Evolutionary conservation across 1,139 yeast species (phyloP).

Genomic region (Suhomyces coccinellae): DNA sequence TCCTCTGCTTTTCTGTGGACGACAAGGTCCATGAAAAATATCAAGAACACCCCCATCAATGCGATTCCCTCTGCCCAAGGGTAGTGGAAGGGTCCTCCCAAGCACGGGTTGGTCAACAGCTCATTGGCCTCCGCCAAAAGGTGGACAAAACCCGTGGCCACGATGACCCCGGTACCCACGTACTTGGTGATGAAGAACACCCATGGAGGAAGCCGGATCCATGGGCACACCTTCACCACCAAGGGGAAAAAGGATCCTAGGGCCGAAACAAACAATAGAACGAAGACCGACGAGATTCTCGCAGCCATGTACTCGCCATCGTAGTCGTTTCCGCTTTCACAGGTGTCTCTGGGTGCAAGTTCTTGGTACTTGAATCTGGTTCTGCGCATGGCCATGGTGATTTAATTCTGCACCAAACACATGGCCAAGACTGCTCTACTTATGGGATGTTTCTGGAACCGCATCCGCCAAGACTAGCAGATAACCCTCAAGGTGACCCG

Average conservation of each 20-base stretch:
- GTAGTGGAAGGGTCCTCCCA: constrained; percentile 36
- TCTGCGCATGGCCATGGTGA: no score
- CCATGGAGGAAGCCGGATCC: constrained; percentile 27
- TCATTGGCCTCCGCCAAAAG: constrained; percentile 31
- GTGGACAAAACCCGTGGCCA: constrained; percentile 39
- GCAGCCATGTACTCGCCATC: constrained; percentile 27
- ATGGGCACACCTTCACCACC: constrained; percentile 22
- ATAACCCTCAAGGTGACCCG: neutral
- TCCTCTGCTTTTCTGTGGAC: constrained; percentile 26
- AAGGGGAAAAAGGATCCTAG: constrained; percentile 36
- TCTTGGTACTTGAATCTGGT: neutral
- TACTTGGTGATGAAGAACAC: constrained; percentile 29
- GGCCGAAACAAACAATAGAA: constrained; percentile 31
- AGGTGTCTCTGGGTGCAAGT: neutral
- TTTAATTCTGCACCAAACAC: neutral
- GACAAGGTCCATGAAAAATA: constrained; percentile 32
- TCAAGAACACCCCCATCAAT: constrained; percentile 37
- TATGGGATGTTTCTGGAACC: neutral
- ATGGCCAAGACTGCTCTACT: neutral
- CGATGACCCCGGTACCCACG: constrained; percentile 38
- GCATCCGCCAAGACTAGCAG: neutral
- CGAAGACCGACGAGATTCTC: constrained; percentile 33
- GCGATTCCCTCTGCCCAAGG: constrained; percentile 46
- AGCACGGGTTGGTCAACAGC: constrained; percentile 33
- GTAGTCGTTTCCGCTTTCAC: constrained; percentile 11